Base-by-base conservation (phyloP, 768 basidiomycete species). In the Amanita pseudoporphyria region DNA sequence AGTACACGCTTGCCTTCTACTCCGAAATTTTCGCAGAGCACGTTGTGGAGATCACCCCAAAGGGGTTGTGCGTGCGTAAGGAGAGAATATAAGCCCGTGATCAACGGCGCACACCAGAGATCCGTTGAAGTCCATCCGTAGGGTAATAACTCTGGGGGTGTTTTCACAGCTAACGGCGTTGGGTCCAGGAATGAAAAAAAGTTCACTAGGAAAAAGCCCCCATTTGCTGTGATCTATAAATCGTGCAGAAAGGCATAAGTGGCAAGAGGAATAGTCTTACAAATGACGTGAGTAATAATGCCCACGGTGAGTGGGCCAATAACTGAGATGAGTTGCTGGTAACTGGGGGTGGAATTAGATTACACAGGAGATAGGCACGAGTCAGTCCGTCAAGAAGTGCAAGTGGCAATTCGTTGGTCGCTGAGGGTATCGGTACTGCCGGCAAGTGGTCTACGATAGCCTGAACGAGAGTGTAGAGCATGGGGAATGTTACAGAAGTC, bases 51-150 rank as follows among this genome's bases (percentile, higher is more conserved):
- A 24, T 83, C 78, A 1, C 74, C 77, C 83, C 82, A 93, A 63
- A 86, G 85, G 0, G 90, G 86, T 61, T 94, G 90, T 2, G 87
- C 82, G 54, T 92, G 88, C 7, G 90, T 92, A 45, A 93, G 73
- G 51, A 82, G 76, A 47, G 91, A 82, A 60, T 88, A 93, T 9
- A 93, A 60, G 1, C 72, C 85, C 9, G 89, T 90, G 57, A 82
- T 67, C 56, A 82, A 66, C 6, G 89, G 82, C 7, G 92, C 89
- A 63, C 79, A 79, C 91, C 92, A 95, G 26, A 92, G 63, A 60
- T 95, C 93, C 0, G 79, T 76, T 19, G 81, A 79, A 37, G 81
- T 84, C 92, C 92, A 95, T 10, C 93, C 93, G 51, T 84, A 84
- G 0, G 87, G 76, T 47, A 72, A 72, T 6, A 96, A 73, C 61